Evolutionary conservation across 306 rosid species (phyloP).

Genomic region (Cicer pinnatifidum): DNA sequence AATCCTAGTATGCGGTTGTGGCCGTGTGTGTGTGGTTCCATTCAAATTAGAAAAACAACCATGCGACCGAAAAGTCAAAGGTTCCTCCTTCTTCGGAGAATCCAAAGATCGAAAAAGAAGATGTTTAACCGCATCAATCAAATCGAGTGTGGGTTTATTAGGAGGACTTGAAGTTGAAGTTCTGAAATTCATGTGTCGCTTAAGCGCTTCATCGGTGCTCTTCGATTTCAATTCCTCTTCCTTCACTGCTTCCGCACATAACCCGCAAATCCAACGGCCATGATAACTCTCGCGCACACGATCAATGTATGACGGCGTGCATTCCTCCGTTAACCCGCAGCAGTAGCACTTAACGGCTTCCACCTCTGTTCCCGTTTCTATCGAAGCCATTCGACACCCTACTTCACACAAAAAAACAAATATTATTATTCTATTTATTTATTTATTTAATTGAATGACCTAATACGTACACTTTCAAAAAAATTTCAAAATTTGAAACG

Average conservation of each 20-base stretch:
- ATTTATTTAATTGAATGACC: background rate
- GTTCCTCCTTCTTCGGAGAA: constrained; percentile 48
- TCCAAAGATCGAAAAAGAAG: constrained; percentile 63
- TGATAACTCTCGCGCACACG: constrained; percentile 58
- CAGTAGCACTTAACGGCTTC: constrained; percentile 64
- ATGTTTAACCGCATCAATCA: constrained; percentile 69
- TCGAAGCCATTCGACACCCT: constrained; percentile 13
- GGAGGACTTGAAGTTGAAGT: constrained; percentile 59
- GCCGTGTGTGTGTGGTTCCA: constrained; percentile 10
- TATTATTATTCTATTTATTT: background rate
- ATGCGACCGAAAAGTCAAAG: constrained; percentile 44
- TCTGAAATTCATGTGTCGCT: constrained; percentile 60
- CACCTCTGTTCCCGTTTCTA: constrained; percentile 41
- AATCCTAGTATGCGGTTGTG: constrained; percentile 17
- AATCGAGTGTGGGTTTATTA: constrained; percentile 48
- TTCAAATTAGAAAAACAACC: constrained; percentile 53
- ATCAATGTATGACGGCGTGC: constrained; percentile 60
- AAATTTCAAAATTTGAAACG: background rate
- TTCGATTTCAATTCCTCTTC: constrained; percentile 53
- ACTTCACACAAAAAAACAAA: background rate
- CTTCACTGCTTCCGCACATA: constrained; percentile 71
- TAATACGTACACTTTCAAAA: background rate
- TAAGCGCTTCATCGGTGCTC: constrained; percentile 65
- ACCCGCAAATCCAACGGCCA: constrained; percentile 80
- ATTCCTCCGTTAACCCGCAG: constrained; percentile 74